Conservation (phyloP, 2,329 filamentous ascomycete species). For the Lecanicillium sp. region DNA sequence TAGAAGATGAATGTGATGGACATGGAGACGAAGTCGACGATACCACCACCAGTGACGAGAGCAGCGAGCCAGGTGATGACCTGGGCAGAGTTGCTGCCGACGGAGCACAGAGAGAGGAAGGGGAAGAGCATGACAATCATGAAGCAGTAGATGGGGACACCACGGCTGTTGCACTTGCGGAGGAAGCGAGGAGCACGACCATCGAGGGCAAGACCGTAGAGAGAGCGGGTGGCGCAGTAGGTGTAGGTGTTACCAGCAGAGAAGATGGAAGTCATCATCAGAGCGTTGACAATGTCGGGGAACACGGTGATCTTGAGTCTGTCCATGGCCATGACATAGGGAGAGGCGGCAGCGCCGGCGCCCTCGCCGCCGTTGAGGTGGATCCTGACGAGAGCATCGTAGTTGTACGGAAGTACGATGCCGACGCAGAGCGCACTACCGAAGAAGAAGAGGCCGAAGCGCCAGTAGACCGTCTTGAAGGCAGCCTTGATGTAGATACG, state of each 20-base stretch:
- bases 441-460: slow-evolving; percentile 64
- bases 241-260: slow-evolving; percentile 44
- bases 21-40: slow-evolving; percentile 56
- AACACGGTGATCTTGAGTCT: slow-evolving; percentile 45
- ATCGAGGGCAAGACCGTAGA: slow-evolving; percentile 43
- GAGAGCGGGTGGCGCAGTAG: slow-evolving; percentile 41
- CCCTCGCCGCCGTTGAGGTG: slow-evolving; percentile 24
- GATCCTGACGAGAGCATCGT: slow-evolving; percentile 47
- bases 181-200: slow-evolving; percentile 45
- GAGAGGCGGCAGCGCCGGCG: slow-evolving; percentile 47
- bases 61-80: slow-evolving; percentile 48
- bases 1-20: slow-evolving; percentile 37
- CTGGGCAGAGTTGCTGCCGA: slow-evolving; percentile 37
- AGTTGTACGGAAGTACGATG: slow-evolving; percentile 59
- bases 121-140: slow-evolving; percentile 44
- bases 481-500: slow-evolving; percentile 57
- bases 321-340: slow-evolving; percentile 56
- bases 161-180: slow-evolving; percentile 49
- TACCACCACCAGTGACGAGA: slow-evolving; percentile 48
- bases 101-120: slow-evolving; percentile 44
- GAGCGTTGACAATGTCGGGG: slow-evolving; percentile 50
- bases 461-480: slow-evolving; percentile 67
- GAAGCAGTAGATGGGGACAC: slow-evolving; percentile 55
- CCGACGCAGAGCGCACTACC: slow-evolving; percentile 59
- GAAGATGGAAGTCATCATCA: slow-evolving; percentile 34